Evolutionary conservation across 768 basidiomycete species (phyloP).

Genomic region (Megacollybia marginata): DNA sequence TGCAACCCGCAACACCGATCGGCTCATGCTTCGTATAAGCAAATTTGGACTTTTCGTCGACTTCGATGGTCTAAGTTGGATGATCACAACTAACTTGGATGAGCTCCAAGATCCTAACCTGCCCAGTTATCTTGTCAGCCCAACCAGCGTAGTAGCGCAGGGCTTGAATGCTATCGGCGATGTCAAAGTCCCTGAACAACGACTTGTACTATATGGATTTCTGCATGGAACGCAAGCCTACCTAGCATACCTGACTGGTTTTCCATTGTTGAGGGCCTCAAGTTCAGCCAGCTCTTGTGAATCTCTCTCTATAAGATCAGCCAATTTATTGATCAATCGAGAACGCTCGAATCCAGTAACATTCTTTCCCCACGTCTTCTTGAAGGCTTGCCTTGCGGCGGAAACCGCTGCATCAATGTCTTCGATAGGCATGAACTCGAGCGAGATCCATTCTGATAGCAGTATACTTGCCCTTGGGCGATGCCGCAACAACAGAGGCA

Average conservation of each 20-base stretch:
- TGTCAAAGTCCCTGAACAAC: constrained; percentile 62
- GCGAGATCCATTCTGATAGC: too few species aligned
- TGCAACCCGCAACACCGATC: constrained; percentile 92
- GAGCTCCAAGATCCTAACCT: constrained; percentile 36
- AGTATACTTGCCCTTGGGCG: constrained; percentile 10
- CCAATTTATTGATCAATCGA: constrained; percentile 75
- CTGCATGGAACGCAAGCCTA: constrained; percentile 4
- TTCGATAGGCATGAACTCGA: constrained; percentile 33
- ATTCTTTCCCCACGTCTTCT: constrained; percentile 85
- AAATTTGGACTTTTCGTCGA: constrained; percentile 72
- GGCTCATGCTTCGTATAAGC: constrained; percentile 87
- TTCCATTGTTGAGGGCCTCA: constrained; percentile 86
- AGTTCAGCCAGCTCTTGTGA: constrained; percentile 75
- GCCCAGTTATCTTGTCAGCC: constrained; percentile 90
- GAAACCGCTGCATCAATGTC: constrained; percentile 83
- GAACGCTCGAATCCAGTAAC: constrained; percentile 79
- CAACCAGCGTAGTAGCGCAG: constrained; percentile 91
- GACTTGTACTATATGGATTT: constrained; percentile 1
- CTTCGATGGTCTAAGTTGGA: constrained; percentile 56
- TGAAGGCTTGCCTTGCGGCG: constrained; percentile 77
- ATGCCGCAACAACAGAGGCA: constrained; percentile 58
- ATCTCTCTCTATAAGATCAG: constrained; percentile 85
- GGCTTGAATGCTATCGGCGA: constrained; percentile 71
- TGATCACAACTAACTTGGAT: background rate
- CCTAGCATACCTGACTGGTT: constrained; percentile 58